A percentile compares a stretch with the other conserved stretches of the same genome.
Conservation (phyloP, 305 asterid genomes). For the Salvia sclarea region DNA sequence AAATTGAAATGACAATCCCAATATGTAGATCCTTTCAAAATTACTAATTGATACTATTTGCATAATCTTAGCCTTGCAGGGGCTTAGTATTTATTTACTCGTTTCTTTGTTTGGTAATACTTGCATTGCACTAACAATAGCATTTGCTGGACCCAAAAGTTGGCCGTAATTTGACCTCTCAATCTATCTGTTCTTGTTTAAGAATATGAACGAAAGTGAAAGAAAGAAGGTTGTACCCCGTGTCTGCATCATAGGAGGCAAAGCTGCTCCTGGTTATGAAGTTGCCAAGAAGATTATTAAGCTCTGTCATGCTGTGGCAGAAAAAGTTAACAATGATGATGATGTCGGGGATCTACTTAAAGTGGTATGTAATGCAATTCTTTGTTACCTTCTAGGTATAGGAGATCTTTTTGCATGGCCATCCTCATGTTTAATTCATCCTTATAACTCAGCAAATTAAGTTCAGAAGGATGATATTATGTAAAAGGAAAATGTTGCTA, state of each 20-base stretch:
- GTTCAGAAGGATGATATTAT: neutral
- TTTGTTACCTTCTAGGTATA: neutral
- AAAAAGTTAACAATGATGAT: slow-evolving; percentile 23
- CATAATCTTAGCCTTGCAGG: neutral
- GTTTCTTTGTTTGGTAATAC: neutral
- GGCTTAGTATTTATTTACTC: neutral
- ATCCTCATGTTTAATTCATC: neutral
- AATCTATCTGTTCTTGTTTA: neutral
- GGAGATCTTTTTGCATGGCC: slow-evolving; percentile 12
- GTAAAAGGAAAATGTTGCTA: neutral
- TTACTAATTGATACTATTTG: neutral
- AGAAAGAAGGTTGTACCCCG: slow-evolving; percentile 25
- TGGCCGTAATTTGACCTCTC: neutral
- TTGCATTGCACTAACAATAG: neutral
- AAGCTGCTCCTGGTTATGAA: slow-evolving; percentile 30
- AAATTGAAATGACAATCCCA: neutral
- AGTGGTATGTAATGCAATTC: slow-evolving; percentile 12
- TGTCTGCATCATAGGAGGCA: slow-evolving; percentile 27
- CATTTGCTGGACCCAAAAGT: neutral
- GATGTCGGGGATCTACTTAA: slow-evolving; percentile 29
- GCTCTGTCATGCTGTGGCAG: slow-evolving; percentile 28
- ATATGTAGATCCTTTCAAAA: neutral
- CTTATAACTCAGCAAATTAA: neutral
- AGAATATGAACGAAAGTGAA: slow-evolving; percentile 25
- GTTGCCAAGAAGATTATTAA: slow-evolving; percentile 27